Base-by-base conservation (phyloP, 257 asterid genomes). In the Solanum acaule region DNA sequence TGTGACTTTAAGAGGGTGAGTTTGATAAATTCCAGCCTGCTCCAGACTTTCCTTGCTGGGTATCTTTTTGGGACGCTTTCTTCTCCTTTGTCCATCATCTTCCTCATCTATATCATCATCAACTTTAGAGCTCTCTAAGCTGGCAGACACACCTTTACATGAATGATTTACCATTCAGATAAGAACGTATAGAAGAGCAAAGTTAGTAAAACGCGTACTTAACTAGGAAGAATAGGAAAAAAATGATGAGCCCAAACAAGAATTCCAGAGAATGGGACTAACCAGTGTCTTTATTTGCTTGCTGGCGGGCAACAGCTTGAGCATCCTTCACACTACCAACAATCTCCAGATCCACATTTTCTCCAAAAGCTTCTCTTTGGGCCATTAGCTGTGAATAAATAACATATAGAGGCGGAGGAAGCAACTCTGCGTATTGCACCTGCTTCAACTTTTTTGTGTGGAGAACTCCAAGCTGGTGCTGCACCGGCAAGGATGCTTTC, bases 301-400 rank as follows among this genome's bases (percentile, higher is more conserved):
- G 93, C 94, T 97, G 99, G 44, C 95, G 96, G 86, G 96, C 96
- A 91, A 92, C 94, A 6, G 94, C 93, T 86, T 94, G 98, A 84
- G 99, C 99, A 38, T 96, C 99, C 94, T 95, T 96, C 86, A 97
- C 86, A 88, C 96, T 97, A 90, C 99, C 99, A 27, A 94, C 84
- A 87, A 96, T 90, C 89, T 97, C 99, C 90, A 97, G 93, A 87
- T 96, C 99, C 76, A 97, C 93, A 85, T 90, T 92, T 91, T 97
- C 99, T 71, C 94, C 98, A 87, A 96, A 96, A 38, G 99, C 99
- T 91, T 97, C 99, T 89, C 95, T 97, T 88, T 97, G 99, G 73
- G 99, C 98, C 88, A 94, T 92, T 90, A 97, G 88, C 92, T 97
- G 99, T 52, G 99, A 96, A 93, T 94, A 96, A 78, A 93, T 91